Conservation (phyloP, 345 rosid genomes). For the Camelina neglecta region DNA sequence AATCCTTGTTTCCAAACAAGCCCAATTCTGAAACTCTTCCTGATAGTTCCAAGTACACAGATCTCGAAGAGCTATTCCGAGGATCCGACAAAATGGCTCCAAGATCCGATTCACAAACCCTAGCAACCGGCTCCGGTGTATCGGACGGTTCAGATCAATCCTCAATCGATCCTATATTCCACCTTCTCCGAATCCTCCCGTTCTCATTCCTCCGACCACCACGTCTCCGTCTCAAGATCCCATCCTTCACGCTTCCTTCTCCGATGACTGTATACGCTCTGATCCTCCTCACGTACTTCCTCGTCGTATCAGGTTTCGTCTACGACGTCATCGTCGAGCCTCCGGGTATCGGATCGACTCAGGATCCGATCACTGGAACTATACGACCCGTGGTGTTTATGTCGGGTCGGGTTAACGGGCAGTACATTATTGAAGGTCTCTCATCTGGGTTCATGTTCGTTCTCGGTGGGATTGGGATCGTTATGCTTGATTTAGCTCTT, state of each 20-base stretch:
- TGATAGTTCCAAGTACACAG: too few relatives aligned
- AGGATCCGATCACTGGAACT: constrained; percentile 79
- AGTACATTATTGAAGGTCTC: constrained; percentile 92
- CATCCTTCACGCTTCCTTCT: constrained; percentile 77
- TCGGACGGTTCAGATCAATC: constrained; percentile 14
- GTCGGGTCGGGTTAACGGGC: constrained; percentile 86
- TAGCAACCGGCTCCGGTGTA: constrained; percentile 4
- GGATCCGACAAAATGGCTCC: constrained; percentile 37
- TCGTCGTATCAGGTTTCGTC: constrained; percentile 83
- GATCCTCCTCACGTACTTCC: constrained; percentile 81
- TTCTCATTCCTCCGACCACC: constrained; percentile 72
- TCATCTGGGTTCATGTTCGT: constrained; percentile 93
- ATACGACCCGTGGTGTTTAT: constrained; percentile 84
- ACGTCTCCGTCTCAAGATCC: constrained; percentile 82
- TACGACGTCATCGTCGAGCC: constrained; percentile 92
- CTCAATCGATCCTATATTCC: constrained; percentile 68
- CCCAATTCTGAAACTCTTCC: background rate
- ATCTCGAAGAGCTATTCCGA: background rate
- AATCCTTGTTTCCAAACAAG: constrained; percentile 21
- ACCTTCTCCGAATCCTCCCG: constrained; percentile 57
- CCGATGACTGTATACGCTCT: constrained; percentile 80
- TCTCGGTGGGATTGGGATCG: constrained; percentile 77
- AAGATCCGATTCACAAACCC: constrained; percentile 29
- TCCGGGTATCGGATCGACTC: constrained; percentile 86
- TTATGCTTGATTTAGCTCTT: constrained; percentile 77